Percentiles rank a stretch among this genome's conserved stretches.
These are phyloP conservation scores for Sclerotiophoma versabilis DNA, from an alignment of 2,329 filamentous ascomycete genomes.

Conservation along the genomic window DNA sequence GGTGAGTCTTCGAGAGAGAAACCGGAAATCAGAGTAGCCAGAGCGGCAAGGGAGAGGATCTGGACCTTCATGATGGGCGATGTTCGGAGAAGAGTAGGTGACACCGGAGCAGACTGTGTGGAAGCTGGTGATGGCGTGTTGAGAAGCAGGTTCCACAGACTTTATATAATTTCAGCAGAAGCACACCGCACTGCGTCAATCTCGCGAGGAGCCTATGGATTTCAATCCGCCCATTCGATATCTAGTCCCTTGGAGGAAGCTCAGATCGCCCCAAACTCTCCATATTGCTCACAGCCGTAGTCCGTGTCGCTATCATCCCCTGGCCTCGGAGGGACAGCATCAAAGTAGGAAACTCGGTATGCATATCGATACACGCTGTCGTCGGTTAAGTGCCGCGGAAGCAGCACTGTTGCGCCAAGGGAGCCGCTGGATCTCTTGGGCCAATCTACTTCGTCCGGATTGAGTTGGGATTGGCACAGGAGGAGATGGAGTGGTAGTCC, in stretches of 20 bases:
- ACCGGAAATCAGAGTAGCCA: slow-evolving; percentile 25
- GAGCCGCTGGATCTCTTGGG: slow-evolving; percentile 2
- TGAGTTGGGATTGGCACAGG: slow-evolving; percentile 14
- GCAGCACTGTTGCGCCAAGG: not conserved
- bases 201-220: not conserved
- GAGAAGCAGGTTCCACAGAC: not conserved
- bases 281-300: slow-evolving; percentile 8
- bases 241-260: slow-evolving; percentile 21
- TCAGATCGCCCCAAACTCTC: not conserved
- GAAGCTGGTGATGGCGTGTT: slow-evolving; percentile 2
- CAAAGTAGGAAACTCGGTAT: slow-evolving; percentile 20
- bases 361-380: not conserved
- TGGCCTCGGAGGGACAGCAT: slow-evolving; percentile 18
- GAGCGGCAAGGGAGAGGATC: slow-evolving; percentile 20
- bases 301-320: slow-evolving; percentile 5
- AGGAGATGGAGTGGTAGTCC: slow-evolving; percentile 14
- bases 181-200: not conserved
- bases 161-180: slow-evolving; percentile 1
- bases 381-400: not conserved
- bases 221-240: not conserved
- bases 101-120: slow-evolving; percentile 4
- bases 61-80: slow-evolving; percentile 26
- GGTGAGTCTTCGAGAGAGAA: slow-evolving; percentile 40
- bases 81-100: slow-evolving; percentile 1
- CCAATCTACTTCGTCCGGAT: slow-evolving; percentile 3